These are phyloP conservation scores for Rhizoclosmatium globosum DNA, from an alignment of 192 early-diverging fungal species.

Conservation along the genomic window DNA sequence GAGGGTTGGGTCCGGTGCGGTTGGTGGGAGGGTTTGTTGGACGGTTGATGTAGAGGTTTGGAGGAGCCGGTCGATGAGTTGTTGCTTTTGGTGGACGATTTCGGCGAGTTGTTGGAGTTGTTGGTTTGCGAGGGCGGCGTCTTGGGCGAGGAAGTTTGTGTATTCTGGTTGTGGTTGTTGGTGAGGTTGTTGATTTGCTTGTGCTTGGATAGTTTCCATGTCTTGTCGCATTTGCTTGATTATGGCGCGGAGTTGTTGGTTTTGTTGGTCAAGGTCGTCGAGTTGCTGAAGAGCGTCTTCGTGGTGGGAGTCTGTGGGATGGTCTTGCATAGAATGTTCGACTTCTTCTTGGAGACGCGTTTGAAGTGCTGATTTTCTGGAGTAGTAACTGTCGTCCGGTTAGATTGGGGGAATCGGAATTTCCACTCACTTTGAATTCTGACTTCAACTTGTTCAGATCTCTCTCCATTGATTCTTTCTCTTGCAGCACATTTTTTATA, in stretches of 20 bases:
- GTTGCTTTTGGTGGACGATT: slow-evolving; percentile 30
- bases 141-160: slow-evolving; percentile 6
- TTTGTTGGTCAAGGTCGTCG: slow-evolving; percentile 22
- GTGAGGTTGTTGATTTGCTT: background rate
- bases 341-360: background rate
- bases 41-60: background rate
- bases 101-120: slow-evolving; percentile 25
- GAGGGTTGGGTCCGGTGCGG: too few relatives aligned
- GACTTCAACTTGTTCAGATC: slow-evolving; percentile 4
- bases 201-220: slow-evolving; percentile 42
- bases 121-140: slow-evolving; percentile 12
- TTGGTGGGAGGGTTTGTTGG: background rate
- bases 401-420: background rate
- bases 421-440: slow-evolving; percentile 11
- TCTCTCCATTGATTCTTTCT: background rate
- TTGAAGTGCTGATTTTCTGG: background rate
- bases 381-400: background rate
- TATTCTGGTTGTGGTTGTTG: background rate
- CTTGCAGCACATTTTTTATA: background rate
- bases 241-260: slow-evolving; percentile 32
- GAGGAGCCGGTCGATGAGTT: slow-evolving; percentile 27
- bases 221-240: slow-evolving; percentile 53
- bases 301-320: background rate
- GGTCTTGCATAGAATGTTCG: background rate
- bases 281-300: background rate